Base-by-base conservation (phyloP, 1,284 basidiomycete genomes). In the Anthracocystis walkeri region DNA sequence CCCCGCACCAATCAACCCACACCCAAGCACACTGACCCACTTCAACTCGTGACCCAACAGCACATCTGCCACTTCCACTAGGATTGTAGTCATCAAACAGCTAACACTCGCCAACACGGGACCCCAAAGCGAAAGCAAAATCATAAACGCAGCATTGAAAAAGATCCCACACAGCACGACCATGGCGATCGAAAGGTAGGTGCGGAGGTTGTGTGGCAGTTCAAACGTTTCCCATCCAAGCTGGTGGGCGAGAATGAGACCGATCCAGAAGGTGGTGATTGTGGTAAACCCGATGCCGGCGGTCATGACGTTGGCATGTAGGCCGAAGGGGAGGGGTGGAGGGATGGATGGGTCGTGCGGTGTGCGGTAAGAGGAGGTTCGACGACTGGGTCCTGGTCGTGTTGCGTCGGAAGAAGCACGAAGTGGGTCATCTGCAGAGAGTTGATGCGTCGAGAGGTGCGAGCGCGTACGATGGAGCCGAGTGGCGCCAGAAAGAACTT, bases 261-360 rank as follows among this genome's bases (percentile, higher is more conserved):
- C 79, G 21, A 82, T 63, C 83, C 84, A 85, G 27, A 85, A 75
- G 0, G 71, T 65, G 12, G 38, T 42, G 4, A 80, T 51, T 1
- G 84, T 85, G 12, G 75, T 69, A 16, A 78, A 20, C 2, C 84
- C 84, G 35, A 85, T 85, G 21, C 82, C 83, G 29, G 80, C 71
- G 8, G 81, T 85, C 77, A 85, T 83, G 42, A 81, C 62, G 53
- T 80, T 84, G 11, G 84, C 76, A 41, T 85, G 83, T 29, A 85
- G 58, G 0, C 84, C 84, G 44, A 84, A 85, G 0, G 84, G 84
- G 8, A 85, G 65, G 6, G 81, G 80, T 3, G 81, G 81, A 7
- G 81, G 81, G 23, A 82, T 75, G 46, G 46, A 58, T 0, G 69
- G 52, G 33, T 76, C 69, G 45, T 69, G 50, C 25, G 40, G 35